phyloP scores from a whole-genome alignment of 1,284 basidiomycete genomes.

The Trichosporon sp. region DNA sequence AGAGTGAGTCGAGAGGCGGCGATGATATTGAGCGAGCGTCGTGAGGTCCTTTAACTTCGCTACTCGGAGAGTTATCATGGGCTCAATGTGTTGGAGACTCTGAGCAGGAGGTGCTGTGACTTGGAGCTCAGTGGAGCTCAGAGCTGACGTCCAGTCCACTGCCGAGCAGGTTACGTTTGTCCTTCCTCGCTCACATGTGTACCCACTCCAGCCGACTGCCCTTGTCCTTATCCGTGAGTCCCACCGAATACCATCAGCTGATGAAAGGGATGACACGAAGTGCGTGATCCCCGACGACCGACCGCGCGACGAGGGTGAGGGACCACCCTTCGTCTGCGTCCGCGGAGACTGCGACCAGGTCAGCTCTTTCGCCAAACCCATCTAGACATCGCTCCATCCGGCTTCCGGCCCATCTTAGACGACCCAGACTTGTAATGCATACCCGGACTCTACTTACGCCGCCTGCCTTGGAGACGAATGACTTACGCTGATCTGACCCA shows the following conservation, averaged over 20 bases:
- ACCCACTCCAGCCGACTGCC: slow-evolving; percentile 54
- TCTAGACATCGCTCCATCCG: slow-evolving; percentile 31
- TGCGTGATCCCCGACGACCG: slow-evolving; percentile 50
- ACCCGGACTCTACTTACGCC: not conserved
- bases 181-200: slow-evolving; percentile 50
- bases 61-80: too few species aligned
- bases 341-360: slow-evolving; percentile 45
- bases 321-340: slow-evolving; percentile 53
- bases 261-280: slow-evolving; percentile 50
- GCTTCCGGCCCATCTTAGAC: not conserved
- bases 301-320: slow-evolving; percentile 51
- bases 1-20: slow-evolving; percentile 32
- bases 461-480: not conserved
- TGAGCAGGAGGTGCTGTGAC: too few species aligned
- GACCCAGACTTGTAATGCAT: slow-evolving; percentile 16
- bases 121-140: too few species aligned
- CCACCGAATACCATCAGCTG: not conserved
- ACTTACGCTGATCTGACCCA: not conserved
- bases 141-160: slow-evolving; percentile 41
- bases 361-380: slow-evolving; percentile 36
- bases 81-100: too few species aligned
- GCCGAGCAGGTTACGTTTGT: slow-evolving; percentile 54
- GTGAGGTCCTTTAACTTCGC: too few species aligned
- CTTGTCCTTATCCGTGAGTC: slow-evolving; percentile 54
- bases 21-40: too few species aligned